Conservation (phyloP, 2,329 filamentous ascomycete genomes). For the Aspergillus pseudoviridinutans region DNA sequence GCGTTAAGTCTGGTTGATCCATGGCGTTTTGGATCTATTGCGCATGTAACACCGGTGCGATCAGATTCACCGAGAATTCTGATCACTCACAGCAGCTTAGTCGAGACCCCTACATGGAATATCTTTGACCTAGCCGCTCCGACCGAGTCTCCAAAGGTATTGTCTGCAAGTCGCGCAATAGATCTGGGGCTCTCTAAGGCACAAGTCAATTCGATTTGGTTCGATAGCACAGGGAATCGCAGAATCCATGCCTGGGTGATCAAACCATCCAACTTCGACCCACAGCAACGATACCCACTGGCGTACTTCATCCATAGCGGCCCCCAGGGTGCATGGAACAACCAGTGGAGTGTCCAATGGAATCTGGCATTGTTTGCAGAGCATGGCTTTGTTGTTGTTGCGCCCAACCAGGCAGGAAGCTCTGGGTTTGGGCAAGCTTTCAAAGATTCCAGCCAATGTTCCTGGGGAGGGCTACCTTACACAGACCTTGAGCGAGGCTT, state of each 20-base stretch:
- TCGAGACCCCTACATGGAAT: not conserved
- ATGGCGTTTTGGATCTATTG: not conserved
- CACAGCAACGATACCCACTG: not conserved
- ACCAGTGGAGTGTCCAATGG: not conserved
- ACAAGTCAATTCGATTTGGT: not conserved
- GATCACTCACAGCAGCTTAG: not conserved
- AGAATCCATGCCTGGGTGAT: constrained; percentile 1
- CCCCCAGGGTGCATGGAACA: not conserved
- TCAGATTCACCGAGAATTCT: not conserved
- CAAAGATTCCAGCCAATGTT: not conserved
- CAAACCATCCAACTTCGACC: not conserved
- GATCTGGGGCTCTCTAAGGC: not conserved
- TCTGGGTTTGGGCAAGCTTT: not conserved
- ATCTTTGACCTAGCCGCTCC: not conserved
- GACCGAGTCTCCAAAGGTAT: too few relatives aligned
- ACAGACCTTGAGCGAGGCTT: not conserved
- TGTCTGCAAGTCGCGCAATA: too few relatives aligned
- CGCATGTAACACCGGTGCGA: not conserved
- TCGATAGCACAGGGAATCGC: not conserved
- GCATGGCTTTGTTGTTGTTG: constrained; percentile 1
- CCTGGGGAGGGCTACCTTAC: not conserved
- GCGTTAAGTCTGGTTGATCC: too few relatives aligned
- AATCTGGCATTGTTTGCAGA: not conserved
- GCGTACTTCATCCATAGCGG: not conserved
- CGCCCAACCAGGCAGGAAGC: not conserved